Evolutionary conservation across 2,329 filamentous ascomycete species (phyloP), one percentile per base, ranked within the genome.

Genomic region (Colletotrichum sp.): DNA sequence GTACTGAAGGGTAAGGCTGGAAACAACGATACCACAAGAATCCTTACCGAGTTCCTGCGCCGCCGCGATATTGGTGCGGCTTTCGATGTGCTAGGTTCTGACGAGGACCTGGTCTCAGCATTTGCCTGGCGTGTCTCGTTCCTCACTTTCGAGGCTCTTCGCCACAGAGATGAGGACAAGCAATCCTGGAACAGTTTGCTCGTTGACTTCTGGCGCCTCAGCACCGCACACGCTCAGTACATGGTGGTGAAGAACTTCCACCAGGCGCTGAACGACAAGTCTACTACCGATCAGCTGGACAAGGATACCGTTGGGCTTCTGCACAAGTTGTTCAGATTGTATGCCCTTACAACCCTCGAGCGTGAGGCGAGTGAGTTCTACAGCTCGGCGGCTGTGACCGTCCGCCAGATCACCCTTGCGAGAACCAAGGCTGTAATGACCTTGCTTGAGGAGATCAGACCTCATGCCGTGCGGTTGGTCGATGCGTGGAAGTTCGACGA

Each of bases 251-350:
- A 94, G 88, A 94, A 93, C 87, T 96, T 95, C 86, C 80, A 85
- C 79, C 84, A 86, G 60, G 84, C 85, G 4, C 81, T 87, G 2
- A 78, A 81, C 55, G 88, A 88, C 7, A 85, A 89, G 8, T 81
- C 88, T 9, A 88, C 90, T 13, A 84, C 84, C n/a, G 83, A 87
- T 15, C 86, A 90, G 18, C 85, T 95, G 34, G 91, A 93, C 81
- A 80, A 87, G 0, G 87, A 89, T 71, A 94, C 93, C 0, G 85
- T 90, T 16, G 83, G 84, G 1, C 81, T 95, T 12, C 85, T 95
- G 79, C 90, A 92, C 85, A 92, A 92, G 93, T 87, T 97, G 90
- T 94, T 95, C 91, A 90, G 95, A 93, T 93, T 97, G 90, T 93
- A 95, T 90, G 83, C 91, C 86, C 88, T 93, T 87, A 88, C 88